phyloP scores from a whole-genome alignment of 768 basidiomycete genomes.

The Boletus coccyginus region DNA sequence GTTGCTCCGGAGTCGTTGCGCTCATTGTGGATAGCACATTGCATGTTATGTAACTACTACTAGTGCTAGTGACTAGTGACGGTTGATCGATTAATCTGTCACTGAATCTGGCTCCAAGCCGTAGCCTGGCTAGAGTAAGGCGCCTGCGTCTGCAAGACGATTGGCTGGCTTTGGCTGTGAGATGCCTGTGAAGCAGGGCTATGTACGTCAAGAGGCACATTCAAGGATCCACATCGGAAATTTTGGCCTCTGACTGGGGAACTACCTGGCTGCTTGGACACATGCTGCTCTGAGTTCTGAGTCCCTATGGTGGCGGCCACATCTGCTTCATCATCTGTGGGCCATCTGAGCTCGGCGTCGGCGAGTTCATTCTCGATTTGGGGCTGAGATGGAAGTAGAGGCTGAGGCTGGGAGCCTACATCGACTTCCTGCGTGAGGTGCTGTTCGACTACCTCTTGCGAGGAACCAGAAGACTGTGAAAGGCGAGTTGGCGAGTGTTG shows the following conservation, averaged over 20 bases:
- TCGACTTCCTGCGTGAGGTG: conserved; percentile 45
- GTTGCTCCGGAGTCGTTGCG: conserved; percentile 5
- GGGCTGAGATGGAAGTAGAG: background rate
- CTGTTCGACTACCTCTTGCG: conserved; percentile 43
- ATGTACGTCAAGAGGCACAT: conserved; percentile 10
- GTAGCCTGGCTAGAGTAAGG: conserved; percentile 47
- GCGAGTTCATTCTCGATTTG: conserved; percentile 5
- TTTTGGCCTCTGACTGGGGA: conserved; percentile 10
- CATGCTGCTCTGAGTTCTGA: background rate
- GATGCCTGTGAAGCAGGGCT: conserved; percentile 14
- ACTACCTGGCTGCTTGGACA: background rate
- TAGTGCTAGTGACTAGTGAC: too few species aligned
- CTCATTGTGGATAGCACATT: conserved; percentile 11
- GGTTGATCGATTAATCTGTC: background rate
- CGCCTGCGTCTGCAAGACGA: conserved; percentile 49
- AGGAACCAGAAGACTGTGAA: conserved; percentile 34
- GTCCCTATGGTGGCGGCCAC: background rate
- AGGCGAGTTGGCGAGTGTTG: conserved; percentile 7
- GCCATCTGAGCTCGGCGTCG: conserved; percentile 28
- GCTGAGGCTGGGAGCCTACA: conserved; percentile 10
- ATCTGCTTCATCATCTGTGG: conserved; percentile 22
- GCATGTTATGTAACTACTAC: background rate
- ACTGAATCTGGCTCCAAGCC: conserved; percentile 31
- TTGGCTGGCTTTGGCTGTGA: conserved; percentile 30
- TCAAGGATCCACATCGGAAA: conserved; percentile 23